Evolutionary conservation across 2,329 filamentous ascomycete species (phyloP).

Genomic region (Cyanodermella asteris): DNA sequence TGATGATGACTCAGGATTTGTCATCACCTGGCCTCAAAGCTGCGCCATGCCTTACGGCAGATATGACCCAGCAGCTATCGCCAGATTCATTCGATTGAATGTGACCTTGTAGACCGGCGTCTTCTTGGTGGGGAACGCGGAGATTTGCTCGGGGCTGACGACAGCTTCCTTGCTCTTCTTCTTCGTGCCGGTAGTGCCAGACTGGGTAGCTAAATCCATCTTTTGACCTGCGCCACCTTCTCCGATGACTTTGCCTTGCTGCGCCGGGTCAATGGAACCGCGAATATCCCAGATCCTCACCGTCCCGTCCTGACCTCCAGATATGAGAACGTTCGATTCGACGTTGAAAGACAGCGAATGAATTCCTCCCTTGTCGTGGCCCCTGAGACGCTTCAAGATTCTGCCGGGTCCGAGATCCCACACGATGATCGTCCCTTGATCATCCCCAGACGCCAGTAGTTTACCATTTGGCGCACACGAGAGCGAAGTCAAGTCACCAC

Average conservation of each 20-base stretch:
- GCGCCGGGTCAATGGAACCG: conserved; percentile 42
- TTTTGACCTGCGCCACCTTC: conserved; percentile 23
- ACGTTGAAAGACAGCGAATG: conserved; percentile 86
- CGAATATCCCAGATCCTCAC: conserved; percentile 87
- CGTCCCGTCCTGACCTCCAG: conserved; percentile 75
- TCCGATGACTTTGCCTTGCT: conserved; percentile 29
- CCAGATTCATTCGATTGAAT: conserved; percentile 88
- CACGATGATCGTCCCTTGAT: conserved; percentile 71
- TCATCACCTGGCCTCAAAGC: no score
- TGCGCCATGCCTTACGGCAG: conserved; percentile 21
- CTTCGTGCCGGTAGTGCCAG: conserved; percentile 13
- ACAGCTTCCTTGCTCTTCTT: conserved; percentile 81
- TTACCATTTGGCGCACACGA: conserved; percentile 75
- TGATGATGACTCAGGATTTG: no score
- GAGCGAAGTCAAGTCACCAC: conserved; percentile 64
- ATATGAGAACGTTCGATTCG: conserved; percentile 76
- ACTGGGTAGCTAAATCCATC: conserved; percentile 11
- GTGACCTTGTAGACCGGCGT: conserved; percentile 80
- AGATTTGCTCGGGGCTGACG: conserved; percentile 82
- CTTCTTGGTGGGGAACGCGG: conserved; percentile 88
- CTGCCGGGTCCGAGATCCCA: conserved; percentile 84
- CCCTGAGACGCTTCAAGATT: conserved; percentile 76
- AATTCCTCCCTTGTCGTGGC: conserved; percentile 81
- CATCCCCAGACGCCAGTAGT: conserved; percentile 75
- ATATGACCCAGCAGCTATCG: conserved; percentile 60